Conservation (phyloP, 2,329 filamentous ascomycete genomes). For the Nigrospora oryzae region DNA sequence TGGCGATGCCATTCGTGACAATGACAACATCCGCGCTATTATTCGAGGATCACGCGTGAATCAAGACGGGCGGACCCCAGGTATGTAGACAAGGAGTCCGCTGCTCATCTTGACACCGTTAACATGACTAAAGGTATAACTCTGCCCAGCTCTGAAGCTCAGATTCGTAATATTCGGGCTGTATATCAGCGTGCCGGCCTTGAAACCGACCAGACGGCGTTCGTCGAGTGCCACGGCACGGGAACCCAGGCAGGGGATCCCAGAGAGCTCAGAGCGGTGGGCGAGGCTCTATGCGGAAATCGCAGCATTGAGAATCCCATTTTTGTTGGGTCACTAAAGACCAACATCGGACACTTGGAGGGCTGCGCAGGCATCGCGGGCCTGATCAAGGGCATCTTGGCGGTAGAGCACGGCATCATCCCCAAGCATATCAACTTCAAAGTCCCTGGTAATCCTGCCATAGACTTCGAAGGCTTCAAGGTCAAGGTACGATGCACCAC, state of each 20-base stretch:
- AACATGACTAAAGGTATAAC: constrained; percentile 38
- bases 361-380: constrained; percentile 43
- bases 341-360: constrained; percentile 46
- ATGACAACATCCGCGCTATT: constrained; percentile 48
- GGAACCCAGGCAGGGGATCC: constrained; percentile 49
- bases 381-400: constrained; percentile 42
- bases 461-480: constrained; percentile 36
- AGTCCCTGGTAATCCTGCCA: constrained; percentile 30
- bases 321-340: constrained; percentile 44
- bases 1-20: constrained; percentile 45
- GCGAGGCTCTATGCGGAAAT: constrained; percentile 28
- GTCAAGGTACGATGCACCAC: constrained; percentile 27
- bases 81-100: constrained; percentile 15
- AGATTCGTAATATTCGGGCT: constrained; percentile 38
- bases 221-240: constrained; percentile 51
- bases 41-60: constrained; percentile 46
- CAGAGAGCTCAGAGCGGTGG: constrained; percentile 39
- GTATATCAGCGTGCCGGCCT: constrained; percentile 38
- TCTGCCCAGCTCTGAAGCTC: constrained; percentile 43
- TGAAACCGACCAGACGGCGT: constrained; percentile 34
- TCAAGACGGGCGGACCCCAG: constrained; percentile 49
- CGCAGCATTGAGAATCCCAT: constrained; percentile 29
- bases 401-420: constrained; percentile 41
- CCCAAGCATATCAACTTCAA: constrained; percentile 44
- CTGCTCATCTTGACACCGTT: background rate